Conservation (phyloP, 1,284 basidiomycete species). For the Cryptococcus wingfieldii region DNA sequence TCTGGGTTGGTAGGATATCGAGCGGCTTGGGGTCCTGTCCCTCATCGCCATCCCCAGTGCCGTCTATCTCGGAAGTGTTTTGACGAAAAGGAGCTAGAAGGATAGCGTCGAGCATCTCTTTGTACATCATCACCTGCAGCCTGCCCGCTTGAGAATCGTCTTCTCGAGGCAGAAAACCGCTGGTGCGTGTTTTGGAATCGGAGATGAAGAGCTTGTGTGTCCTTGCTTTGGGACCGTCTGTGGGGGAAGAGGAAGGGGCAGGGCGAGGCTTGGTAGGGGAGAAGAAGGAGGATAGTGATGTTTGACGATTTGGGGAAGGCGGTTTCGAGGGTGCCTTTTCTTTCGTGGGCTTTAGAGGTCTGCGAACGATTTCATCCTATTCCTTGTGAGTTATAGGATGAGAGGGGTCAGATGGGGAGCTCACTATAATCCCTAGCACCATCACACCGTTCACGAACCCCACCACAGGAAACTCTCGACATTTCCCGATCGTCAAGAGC, state of each 20-base stretch:
- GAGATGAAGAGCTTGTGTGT: conserved; percentile 56
- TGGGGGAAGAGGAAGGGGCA: neutral
- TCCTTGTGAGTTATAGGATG: neutral
- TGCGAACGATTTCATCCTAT: conserved; percentile 56
- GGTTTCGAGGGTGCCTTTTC: conserved; percentile 22
- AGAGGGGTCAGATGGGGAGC: conserved; percentile 16
- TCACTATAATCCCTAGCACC: conserved; percentile 63
- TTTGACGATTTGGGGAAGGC: conserved; percentile 18
- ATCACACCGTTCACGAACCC: conserved; percentile 59
- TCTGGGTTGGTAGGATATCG: conserved; percentile 6
- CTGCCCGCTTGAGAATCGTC: conserved; percentile 62
- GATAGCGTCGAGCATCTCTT: conserved; percentile 60
- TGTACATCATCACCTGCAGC: conserved; percentile 81
- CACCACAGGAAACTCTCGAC: conserved; percentile 69
- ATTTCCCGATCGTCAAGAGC: conserved; percentile 54
- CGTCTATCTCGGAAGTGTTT: neutral
- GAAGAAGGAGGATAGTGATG: conserved; percentile 35
- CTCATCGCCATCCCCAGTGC: neutral
- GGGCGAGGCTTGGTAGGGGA: conserved; percentile 19
- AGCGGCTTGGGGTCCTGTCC: neutral
- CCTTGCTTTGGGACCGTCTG: neutral
- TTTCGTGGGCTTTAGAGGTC: conserved; percentile 30
- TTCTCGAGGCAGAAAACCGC: conserved; percentile 57
- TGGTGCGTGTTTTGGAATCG: conserved; percentile 71
- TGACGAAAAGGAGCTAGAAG: conserved; percentile 12